Conservation (phyloP, 306 rosid species). For the Sindora glabra region DNA sequence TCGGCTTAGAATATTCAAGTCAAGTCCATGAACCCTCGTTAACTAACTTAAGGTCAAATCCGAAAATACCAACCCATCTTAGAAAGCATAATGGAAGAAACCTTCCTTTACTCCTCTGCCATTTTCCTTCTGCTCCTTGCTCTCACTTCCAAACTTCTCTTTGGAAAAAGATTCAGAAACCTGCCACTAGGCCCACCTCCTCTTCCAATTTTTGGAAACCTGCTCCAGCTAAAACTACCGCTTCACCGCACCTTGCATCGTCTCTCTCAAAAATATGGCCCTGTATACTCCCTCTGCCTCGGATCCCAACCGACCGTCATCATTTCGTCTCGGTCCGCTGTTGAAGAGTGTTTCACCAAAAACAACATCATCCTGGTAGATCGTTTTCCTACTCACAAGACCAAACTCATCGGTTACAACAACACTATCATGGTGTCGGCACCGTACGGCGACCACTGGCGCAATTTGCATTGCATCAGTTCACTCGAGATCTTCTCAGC, state of each 20-base stretch:
- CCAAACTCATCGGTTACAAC: constrained; percentile 41
- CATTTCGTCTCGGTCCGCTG: constrained; percentile 38
- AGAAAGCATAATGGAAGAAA: no score
- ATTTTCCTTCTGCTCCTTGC: background rate
- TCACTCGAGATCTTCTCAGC: constrained; percentile 50
- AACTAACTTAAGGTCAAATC: no score
- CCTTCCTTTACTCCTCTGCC: background rate
- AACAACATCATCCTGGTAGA: constrained; percentile 51
- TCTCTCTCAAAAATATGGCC: constrained; percentile 43
- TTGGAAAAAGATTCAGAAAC: constrained; percentile 10
- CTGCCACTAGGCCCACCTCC: constrained; percentile 53
- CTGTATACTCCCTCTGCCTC: constrained; percentile 13
- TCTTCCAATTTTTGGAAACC: constrained; percentile 56
- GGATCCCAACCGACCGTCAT: constrained; percentile 22
- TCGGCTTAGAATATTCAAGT: no score
- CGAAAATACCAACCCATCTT: no score
- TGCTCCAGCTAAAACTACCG: constrained; percentile 36
- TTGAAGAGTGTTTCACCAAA: constrained; percentile 61
- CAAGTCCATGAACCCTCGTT: no score
- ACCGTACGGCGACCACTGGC: constrained; percentile 74
- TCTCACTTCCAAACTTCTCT: constrained; percentile 10
- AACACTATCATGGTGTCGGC: constrained; percentile 18
- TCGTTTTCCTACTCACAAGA: constrained; percentile 17
- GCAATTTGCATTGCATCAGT: constrained; percentile 63
- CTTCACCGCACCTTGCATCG: constrained; percentile 19